Base-by-base conservation (phyloP, 495 filamentous ascomycete genomes). In the Cudoniella acicularis region DNA sequence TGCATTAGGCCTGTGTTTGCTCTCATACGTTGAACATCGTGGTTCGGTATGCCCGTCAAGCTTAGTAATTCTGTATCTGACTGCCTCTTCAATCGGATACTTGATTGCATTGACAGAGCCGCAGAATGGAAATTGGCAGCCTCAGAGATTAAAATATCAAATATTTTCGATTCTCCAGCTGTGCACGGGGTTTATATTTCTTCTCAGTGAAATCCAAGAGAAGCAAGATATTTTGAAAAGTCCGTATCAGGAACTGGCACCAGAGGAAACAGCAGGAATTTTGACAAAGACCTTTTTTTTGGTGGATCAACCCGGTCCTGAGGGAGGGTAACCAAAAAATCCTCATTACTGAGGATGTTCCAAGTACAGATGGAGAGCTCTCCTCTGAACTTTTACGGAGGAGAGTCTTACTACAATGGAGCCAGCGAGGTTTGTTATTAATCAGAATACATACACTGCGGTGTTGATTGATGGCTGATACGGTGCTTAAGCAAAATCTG, bases 291-390 rank as follows among this genome's bases (percentile, higher is more conserved):
- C 67, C n/a, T 0, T 72, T 87, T 10, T 87, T 89, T 62, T 79
- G 68, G 69, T 90, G 87, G 86, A 72, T 87, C 49, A 84, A 83
- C 57, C 72, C 74, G 0, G 60, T 88, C 23, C 80, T 90, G 49
- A 64, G 57, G n/a, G 57, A 63, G 25, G 84, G 84, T 0, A 81
- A 79, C 57, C 68, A 49, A 1, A 75, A 67, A 10, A 52, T 75
- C 13, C 68, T 88, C 0, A 52, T 68, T 2, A 60, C 74, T 4
- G 68, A 77, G 18, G 78, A 82, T 52, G 60, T 87, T 1, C 77
- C 73, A 41, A 59, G 61, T 0, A 60, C 83, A 26, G 78, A 81
- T 57, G 70, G 75, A 30, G 64, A 78, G 10, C 47, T 85, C 43
- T 63, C 61, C 20, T 76, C 81, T 0, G 72, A 75, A 26, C 47